A percentile compares a stretch with the other conserved stretches of the same genome.
phyloP scores from a whole-genome alignment of 768 basidiomycete genomes.

The Suillus occidentalis region DNA sequence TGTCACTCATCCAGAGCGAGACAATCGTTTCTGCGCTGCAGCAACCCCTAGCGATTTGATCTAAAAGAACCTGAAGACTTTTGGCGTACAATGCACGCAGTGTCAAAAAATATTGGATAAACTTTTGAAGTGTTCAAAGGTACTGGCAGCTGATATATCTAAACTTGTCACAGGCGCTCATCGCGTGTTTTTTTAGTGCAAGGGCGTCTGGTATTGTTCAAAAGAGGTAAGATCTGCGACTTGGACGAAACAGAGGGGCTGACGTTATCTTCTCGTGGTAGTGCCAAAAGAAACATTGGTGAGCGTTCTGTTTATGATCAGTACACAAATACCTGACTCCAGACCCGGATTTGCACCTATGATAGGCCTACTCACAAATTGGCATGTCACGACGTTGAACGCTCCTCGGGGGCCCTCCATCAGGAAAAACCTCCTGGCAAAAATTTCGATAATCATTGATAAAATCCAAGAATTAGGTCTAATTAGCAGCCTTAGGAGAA shows the following conservation, averaged over 20 bases:
- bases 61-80: conserved; percentile 9
- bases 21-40: conserved; percentile 8
- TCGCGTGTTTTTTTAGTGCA: conserved; percentile 12
- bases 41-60: conserved; percentile 13
- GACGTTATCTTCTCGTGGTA: background rate
- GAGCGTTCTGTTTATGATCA: background rate
- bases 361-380: conserved; percentile 17
- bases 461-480: too few species aligned
- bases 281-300: conserved; percentile 23
- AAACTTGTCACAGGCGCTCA: background rate
- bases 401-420: conserved; percentile 14
- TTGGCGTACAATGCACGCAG: conserved; percentile 16
- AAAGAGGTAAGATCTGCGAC: conserved; percentile 7
- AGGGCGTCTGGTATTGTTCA: conserved; percentile 23
- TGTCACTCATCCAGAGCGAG: conserved; percentile 13
- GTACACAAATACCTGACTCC: background rate
- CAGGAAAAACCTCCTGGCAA: too few species aligned
- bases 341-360: background rate
- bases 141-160: background rate
- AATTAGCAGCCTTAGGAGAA: too few species aligned
- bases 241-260: background rate
- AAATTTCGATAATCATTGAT: too few species aligned
- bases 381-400: conserved; percentile 12
- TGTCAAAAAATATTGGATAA: conserved; percentile 12
- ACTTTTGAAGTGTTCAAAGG: conserved; percentile 16